Conservation (phyloP, 129 eudicot species). For the Logfia minima region DNA sequence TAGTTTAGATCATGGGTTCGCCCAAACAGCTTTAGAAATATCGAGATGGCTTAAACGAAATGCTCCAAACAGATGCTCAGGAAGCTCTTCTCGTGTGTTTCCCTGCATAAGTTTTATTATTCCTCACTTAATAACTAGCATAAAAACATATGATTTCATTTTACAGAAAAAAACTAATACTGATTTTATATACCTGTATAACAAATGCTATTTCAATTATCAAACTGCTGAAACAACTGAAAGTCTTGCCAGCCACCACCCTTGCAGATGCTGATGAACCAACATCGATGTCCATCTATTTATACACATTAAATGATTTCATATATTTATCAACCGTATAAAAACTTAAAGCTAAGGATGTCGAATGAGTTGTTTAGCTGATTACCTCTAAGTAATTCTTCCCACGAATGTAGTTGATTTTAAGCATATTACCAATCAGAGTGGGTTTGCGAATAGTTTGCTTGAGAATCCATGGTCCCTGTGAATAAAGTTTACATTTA, state of each 20-base stretch:
- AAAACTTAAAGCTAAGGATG: background rate
- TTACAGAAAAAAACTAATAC: background rate
- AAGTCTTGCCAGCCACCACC: constrained; percentile 57
- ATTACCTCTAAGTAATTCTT: constrained; percentile 74
- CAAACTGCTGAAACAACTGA: constrained; percentile 57
- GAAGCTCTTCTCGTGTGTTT: constrained; percentile 66
- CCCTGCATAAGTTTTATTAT: constrained; percentile 39
- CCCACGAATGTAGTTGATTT: constrained; percentile 54
- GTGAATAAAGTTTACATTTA: constrained; percentile 10
- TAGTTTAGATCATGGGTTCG: constrained; percentile 25
- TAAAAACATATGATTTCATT: background rate
- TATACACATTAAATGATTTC: background rate
- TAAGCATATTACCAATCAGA: constrained; percentile 55
- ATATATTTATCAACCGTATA: no score
- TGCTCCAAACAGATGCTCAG: constrained; percentile 61
- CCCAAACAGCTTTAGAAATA: constrained; percentile 44
- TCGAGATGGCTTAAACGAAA: constrained; percentile 64
- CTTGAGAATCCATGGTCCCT: constrained; percentile 83
- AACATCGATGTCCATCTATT: constrained; percentile 67
- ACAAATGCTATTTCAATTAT: constrained; percentile 55
- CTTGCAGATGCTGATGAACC: constrained; percentile 75
- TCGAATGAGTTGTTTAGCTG: background rate
- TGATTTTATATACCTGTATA: constrained; percentile 50
- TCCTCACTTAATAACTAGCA: background rate
- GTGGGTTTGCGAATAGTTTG: constrained; percentile 59